Base-by-base conservation (phyloP, 2,329 filamentous ascomycete genomes). In the Atkinsonella texensis region DNA sequence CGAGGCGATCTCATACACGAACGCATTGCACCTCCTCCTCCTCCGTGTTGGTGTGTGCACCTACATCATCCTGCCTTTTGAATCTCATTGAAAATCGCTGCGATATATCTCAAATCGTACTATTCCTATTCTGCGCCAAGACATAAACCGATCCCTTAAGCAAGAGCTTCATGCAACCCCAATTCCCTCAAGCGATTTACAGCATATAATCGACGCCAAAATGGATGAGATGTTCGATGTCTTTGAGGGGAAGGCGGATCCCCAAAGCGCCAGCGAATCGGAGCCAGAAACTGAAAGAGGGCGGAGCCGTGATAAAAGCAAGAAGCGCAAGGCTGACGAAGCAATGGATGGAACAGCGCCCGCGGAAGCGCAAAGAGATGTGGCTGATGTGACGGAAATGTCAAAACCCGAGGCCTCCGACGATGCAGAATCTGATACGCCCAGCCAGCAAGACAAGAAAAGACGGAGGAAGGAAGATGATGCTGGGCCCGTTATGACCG, bases 311-410 rank as follows among this genome's bases (percentile, higher is more conserved):
- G 79, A 83, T 57, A 81, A 78, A 67, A 86, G 74, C 71, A 93
- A 89, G 72, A 95, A 96, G 77, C 81, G 89, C 68, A 87, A 89
- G 67, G 84, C 85, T 40, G 90, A 89, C 65, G 88, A 89, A 55
- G 79, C 81, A 54, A 80, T 89, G 57, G 91, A 90, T 63, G 71
- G 71, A 59, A 65, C 59, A 4, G 58, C 43, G 12, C 18, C 51
- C 10, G 47, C 35, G 10, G 50, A 49, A 35, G 48, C 58, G 5
- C 12, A 48, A 32, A 53, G 59, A 47, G 56, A 54, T 18, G 48
- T 49, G 13, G 49, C 46, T 55, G 59, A 66, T 54, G 71, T 68
- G 17, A 71, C 67, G 33, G 68, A 68, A 45, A 62, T 64, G 12
- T 69, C 70, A 32, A 66, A 70, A 41, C 62, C 64, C 13, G 64